Evolutionary conservation across 1,139 yeast species (phyloP).

Genomic region (Diutina pseudorugosa): DNA sequence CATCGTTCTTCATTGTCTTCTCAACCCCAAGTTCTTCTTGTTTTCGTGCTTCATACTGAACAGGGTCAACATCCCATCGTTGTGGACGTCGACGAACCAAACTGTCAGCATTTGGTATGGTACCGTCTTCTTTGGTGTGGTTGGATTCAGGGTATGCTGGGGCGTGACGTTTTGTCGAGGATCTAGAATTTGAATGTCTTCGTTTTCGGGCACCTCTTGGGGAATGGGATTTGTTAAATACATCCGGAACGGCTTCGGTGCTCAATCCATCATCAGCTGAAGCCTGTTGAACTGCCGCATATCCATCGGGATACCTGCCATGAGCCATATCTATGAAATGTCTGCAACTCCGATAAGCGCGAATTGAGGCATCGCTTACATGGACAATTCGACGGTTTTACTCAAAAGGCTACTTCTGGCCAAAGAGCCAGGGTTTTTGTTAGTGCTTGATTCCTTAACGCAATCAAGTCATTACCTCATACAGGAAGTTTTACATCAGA

Average conservation of each 20-base stretch:
- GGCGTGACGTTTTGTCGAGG: neutral
- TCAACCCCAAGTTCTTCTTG: constrained; percentile 4
- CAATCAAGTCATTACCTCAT: constrained; percentile 54
- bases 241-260: neutral
- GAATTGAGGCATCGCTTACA: neutral
- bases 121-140: neutral
- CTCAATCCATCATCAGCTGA: neutral
- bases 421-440: constrained; percentile 54
- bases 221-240: neutral
- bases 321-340: neutral
- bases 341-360: neutral
- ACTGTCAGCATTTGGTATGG: neutral
- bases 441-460: constrained; percentile 54
- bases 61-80: constrained; percentile 27
- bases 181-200: neutral
- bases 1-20: constrained; percentile 6
- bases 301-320: neutral
- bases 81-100: constrained; percentile 3
- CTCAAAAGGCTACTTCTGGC: neutral
- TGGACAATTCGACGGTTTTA: neutral
- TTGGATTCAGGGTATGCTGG: neutral
- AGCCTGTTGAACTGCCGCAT: neutral
- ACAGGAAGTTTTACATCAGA: constrained; percentile 40
- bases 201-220: neutral
- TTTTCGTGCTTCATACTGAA: constrained; percentile 14